Percentiles rank a stretch among this genome's conserved stretches.
phyloP scores from a whole-genome alignment of 805 yeast genomes.

The Nakazawaea molendinolei region DNA sequence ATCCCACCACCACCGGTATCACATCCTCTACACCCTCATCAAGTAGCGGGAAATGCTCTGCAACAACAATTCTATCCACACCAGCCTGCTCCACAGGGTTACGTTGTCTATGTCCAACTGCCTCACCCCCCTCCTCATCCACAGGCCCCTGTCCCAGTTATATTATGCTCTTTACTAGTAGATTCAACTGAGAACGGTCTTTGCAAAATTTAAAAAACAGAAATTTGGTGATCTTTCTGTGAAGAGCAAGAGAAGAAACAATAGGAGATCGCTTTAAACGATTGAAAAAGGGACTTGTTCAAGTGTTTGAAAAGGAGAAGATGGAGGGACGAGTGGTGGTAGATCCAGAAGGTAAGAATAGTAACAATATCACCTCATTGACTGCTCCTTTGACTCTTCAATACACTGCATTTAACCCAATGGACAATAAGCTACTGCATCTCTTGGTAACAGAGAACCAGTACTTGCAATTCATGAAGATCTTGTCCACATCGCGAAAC shows the following conservation, averaged over 20 bases:
- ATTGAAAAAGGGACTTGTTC: too few species aligned
- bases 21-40: not conserved
- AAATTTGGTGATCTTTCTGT: too few species aligned
- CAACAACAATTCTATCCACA: not conserved
- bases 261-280: too few species aligned
- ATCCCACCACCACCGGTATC: constrained; percentile 3
- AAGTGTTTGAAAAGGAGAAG: too few species aligned
- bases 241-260: too few species aligned
- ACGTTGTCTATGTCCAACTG: not conserved
- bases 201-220: too few species aligned
- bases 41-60: not conserved
- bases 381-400: constrained; percentile 8
- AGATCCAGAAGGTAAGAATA: too few species aligned
- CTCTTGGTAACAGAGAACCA: constrained; percentile 6
- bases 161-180: too few species aligned
- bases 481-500: constrained; percentile 5
- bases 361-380: constrained; percentile 5
- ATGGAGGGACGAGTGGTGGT: too few species aligned
- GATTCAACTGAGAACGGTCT: too few species aligned
- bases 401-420: constrained; percentile 7
- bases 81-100: not conserved
- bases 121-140: constrained; percentile 4
- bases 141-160: not conserved
- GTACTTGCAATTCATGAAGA: constrained; percentile 8
- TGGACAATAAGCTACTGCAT: constrained; percentile 12